phyloP scores from a whole-genome alignment of 345 rosid species.

The Eucalyptus fibrosa region DNA sequence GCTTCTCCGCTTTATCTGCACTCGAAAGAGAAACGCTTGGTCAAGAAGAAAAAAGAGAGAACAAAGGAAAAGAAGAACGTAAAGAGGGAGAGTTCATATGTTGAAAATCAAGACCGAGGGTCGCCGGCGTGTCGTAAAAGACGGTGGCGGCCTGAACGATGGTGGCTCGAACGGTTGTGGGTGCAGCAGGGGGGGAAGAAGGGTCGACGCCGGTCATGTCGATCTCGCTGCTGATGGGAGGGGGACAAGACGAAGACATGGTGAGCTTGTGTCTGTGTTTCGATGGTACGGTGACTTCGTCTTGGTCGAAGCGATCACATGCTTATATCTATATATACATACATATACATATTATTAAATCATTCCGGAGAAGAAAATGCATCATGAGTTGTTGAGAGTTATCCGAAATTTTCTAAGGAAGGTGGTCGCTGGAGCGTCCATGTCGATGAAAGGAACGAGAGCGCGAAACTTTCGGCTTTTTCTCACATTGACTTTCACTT shows the following conservation, averaged over 20 bases:
- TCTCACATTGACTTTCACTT: neutral
- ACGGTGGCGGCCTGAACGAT: slow-evolving; percentile 88
- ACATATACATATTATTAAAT: neutral
- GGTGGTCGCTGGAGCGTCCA: neutral
- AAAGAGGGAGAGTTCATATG: neutral
- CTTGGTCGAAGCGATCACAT: neutral
- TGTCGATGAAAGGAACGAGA: neutral
- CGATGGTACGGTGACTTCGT: neutral
- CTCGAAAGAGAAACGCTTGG: neutral
- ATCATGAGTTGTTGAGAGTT: neutral
- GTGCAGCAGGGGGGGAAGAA: slow-evolving; percentile 7
- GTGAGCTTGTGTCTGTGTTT: neutral
- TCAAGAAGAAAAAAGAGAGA: too few relatives aligned
- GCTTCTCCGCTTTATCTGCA: slow-evolving; percentile 79
- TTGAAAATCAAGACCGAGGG: slow-evolving; percentile 42
- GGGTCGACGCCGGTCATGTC: neutral
- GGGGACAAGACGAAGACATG: neutral
- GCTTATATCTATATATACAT: neutral
- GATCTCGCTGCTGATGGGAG: neutral
- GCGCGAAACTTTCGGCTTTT: neutral
- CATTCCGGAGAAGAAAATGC: neutral
- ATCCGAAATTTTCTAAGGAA: rapidly evolving
- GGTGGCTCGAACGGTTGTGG: slow-evolving; percentile 58
- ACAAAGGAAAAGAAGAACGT: too few relatives aligned
- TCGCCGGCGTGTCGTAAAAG: slow-evolving; percentile 85